Base-by-base conservation (phyloP, 805 yeast species). In the Cyberlindnera mrakii region DNA sequence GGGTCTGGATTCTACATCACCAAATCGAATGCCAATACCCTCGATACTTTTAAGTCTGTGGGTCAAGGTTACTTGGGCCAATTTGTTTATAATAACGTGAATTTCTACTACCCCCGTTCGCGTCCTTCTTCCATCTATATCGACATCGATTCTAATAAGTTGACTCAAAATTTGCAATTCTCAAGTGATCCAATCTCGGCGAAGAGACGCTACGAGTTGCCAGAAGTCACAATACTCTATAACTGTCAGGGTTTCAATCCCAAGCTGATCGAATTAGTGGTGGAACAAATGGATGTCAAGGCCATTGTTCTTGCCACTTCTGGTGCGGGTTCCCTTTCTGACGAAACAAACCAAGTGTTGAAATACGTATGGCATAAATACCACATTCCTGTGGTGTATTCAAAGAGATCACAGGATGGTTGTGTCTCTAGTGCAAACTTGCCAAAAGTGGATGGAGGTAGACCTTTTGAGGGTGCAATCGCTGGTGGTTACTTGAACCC, bases 31-130 rank as follows among this genome's bases (percentile, higher is more conserved):
- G 85, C 87, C 23, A 82, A 82, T 58, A 73, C 83, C 6, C 65
- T 82, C 42, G 87, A 82, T 54, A 80, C 87, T 3, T 82, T 82
- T 66, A 80, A 80, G 57, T 69, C 74, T 9, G 75, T 74, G 32
- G 82, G 84, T 47, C 85, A 80, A 54, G 88, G 88, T 11, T 81
- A 79, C 55, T 59, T 82, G 51, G 89, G 89, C 4, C 78, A 76
- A 54, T 80, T 81, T 56, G 84, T 81, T 32, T 78, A 80, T 54
- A 78, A 80, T 44, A 77, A 75, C 54, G 74, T 80, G 23, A 81
- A 78, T 54, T 82, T 74, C 55, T 80, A 77, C 53, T 80, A 72
- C 52, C 85, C 85, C 34, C 75, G 84, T 2, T 72, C 70, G 20
- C 73, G 73, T 54, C 84, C 85, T 9, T 64, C 73, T 23, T 67